Base-by-base conservation (phyloP, 345 rosid genomes). In the Bruguiera parviflora region DNA sequence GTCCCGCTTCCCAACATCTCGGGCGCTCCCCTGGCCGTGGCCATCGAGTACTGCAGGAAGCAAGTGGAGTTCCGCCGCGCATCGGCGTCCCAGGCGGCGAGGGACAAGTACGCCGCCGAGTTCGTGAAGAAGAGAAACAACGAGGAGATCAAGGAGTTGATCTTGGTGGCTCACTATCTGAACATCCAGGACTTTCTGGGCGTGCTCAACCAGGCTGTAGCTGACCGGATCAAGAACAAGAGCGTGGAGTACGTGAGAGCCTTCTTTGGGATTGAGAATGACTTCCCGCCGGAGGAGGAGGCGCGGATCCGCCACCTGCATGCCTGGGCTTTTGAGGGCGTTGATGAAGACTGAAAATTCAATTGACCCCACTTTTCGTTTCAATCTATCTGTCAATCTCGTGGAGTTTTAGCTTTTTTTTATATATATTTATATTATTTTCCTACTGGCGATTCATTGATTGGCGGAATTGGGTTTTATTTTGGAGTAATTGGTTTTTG, bases 201-300 rank as follows among this genome's bases (percentile, higher is more conserved):
- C 4, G 20, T 74, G 56, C 64, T 85, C 20, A 66, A 37, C 28
- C 71, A 61, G 64, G 57, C 73, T 0, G 58, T 64, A 19, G 83
- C 86, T 7, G 65, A 78, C 3, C 66, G 76, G 65, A 82, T 85
- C 32, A 27, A 72, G 70, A 79, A 80, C 46, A 78, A 64, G 84
- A 80, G 83, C n/a, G 84, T 82, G 20, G 78, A 77, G 72, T 72
- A 35, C 13, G 84, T 68, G 11, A 74, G 86, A 68, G 10, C 3
- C 5, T 80, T 78, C n/a, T 80, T 82, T 5, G 84, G 79, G 24
- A 58, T 82, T 18, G 83, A 80, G 52, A 69, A 37, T 11, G 86
- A 80, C 60, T 80, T 47, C 28, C 76, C 85, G 3, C 66, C 72
- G 5, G 81, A 73, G 65, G 88, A 84, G 64, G 85, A 82, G 72